Percentiles rank a stretch among this genome's conserved stretches.
Conservation (phyloP, 371 early-diverging fungal genomes). For the Sporodiniella umbellata region DNA sequence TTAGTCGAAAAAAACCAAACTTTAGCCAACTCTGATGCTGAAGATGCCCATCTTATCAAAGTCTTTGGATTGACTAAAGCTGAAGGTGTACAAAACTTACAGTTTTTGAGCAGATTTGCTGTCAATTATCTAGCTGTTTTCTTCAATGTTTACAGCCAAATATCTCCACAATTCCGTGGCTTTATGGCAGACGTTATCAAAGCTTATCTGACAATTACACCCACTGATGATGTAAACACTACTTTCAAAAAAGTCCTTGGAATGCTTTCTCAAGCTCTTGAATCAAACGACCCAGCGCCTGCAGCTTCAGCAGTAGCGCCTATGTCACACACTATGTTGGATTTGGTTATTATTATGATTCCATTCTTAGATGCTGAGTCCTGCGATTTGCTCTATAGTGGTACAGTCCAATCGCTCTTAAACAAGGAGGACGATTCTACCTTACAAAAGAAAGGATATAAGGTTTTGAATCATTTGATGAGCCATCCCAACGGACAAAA, state of each 20-base stretch:
- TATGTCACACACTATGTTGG: conserved; percentile 73
- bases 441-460: conserved; percentile 94
- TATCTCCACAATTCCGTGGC: conserved; percentile 64
- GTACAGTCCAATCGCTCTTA: conserved; percentile 51
- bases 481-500: conserved; percentile 41
- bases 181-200: conserved; percentile 73
- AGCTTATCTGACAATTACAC: conserved; percentile 61
- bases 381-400: conserved; percentile 52
- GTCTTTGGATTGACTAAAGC: conserved; percentile 54
- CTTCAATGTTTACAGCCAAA: conserved; percentile 78
- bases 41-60: conserved; percentile 50
- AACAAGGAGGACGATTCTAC: conserved; percentile 66
- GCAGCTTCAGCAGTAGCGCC: conserved; percentile 58
- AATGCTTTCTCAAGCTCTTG: conserved; percentile 63
- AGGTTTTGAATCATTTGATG: conserved; percentile 71
- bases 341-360: conserved; percentile 70
- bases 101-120: conserved; percentile 64
- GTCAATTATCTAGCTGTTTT: conserved; percentile 77
- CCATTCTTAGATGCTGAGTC: conserved; percentile 66
- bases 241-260: conserved; percentile 65
- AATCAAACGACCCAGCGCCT: conserved; percentile 21
- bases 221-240: conserved; percentile 50
- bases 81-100: conserved; percentile 57
- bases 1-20: conserved; percentile 70
- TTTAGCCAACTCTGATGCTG: conserved; percentile 42